Conservation (phyloP, 768 basidiomycete species). For the Leccinum rimulosum region DNA sequence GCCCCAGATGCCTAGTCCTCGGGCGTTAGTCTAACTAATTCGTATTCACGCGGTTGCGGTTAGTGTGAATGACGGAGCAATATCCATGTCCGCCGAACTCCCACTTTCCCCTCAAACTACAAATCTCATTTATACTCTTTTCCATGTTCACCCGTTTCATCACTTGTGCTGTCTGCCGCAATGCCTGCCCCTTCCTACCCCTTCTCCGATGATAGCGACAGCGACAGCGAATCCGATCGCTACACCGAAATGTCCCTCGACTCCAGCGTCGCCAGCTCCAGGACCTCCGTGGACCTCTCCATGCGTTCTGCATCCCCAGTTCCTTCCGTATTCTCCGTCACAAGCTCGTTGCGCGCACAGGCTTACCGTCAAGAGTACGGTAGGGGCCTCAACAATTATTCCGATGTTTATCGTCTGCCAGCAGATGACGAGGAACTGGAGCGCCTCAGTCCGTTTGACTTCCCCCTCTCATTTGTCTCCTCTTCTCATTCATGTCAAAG, state of each 20-base stretch:
- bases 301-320: conserved; percentile 65
- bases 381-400: conserved; percentile 70
- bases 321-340: conserved; percentile 69
- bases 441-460: conserved; percentile 52
- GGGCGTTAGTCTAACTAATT: conserved; percentile 18
- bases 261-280: conserved; percentile 43
- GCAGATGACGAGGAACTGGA: conserved; percentile 77
- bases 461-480: conserved; percentile 1
- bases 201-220: conserved; percentile 42
- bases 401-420: conserved; percentile 74
- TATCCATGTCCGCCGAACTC: conserved; percentile 32
- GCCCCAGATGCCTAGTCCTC: conserved; percentile 12
- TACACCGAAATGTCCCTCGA: conserved; percentile 44
- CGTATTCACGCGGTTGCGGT: conserved; percentile 28
- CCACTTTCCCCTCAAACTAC: conserved; percentile 12
- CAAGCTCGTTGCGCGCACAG: conserved; percentile 56
- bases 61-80: conserved; percentile 30
- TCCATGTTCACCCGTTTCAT: neutral
- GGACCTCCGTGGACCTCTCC: conserved; percentile 57
- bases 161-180: conserved; percentile 10
- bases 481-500: conserved; percentile 36
- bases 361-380: conserved; percentile 68
- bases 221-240: conserved; percentile 48
- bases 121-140: conserved; percentile 10
- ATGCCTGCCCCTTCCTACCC: conserved; percentile 14